Evolutionary conservation across 352 stramenopile species (phyloP), one percentile per base, ranked within the genome.

Genomic region (Pythium oligandrum): DNA sequence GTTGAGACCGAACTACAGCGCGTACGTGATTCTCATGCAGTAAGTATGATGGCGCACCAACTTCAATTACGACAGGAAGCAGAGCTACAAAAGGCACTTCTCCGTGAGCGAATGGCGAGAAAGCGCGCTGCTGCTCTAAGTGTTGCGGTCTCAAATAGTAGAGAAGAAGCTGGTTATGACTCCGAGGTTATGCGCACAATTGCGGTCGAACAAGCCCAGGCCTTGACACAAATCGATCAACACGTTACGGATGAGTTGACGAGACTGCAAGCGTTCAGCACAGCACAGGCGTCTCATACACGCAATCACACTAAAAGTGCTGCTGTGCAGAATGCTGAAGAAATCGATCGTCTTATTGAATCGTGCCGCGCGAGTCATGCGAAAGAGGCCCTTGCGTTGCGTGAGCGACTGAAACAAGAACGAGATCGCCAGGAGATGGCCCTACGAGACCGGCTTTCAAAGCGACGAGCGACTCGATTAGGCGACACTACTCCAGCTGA

Each of bases 101-200:
- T 66, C 4, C 48, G 52, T n/a, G 59, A 66, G 11, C 59, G 59
- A 30, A 51, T 66, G 9, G 38, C 48, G 33, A 10, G 46, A 4
- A 65, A 66, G 40, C 33, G 44, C 33, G 51, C 48, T 6, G 58
- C 58, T 6, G 34, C 40, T 0, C 42, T 35, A 45, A 31, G 32
- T 26, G 17, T 26, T 26, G 17, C 17, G 17, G 17, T 0, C 17
- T 26, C 17, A 26, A 26, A 26, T 26, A 26, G 17, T 26, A 26
- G 17, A 26, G 17, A 26, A 26, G 17, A 26, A 26, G 17, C 17
- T 26, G 17, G 17, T 26, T 26, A 26, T 26, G 17, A 30, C 45
- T 57, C 2, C 35, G 44, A 36, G 34, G 12, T 4, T 4, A 49
- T 9, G 43, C 48, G 8, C 17, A 26, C 17, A 26, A 26, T 26